Base-by-base conservation (phyloP, 257 asterid genomes). In the Gynochthodes officinalis region DNA sequence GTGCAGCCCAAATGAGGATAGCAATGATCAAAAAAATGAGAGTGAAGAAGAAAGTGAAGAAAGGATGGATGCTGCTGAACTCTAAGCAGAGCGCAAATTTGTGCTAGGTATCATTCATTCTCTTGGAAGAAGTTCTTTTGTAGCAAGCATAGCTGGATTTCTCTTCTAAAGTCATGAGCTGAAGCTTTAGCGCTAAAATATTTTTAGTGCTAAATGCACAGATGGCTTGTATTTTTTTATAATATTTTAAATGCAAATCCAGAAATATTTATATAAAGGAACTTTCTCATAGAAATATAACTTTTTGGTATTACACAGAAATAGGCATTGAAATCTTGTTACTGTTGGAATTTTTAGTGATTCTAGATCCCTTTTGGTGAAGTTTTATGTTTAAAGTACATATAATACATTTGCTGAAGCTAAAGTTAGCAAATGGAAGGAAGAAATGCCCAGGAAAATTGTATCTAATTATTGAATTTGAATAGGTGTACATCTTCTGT, bases 21-120 rank as follows among this genome's bases (percentile, higher is more conserved):
- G 67, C n/a, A 62, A 66, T 69, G 71, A 67, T 44, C 79, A 68
- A 66, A 77, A 46, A 73, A 62, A 58, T 55, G 72, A 48, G 32
- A 66, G 75, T 48, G 87, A 79, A 71, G 95, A 85, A 78, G 90
- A 84, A 32, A 73, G 77, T 74, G 88, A 90, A 69, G 89, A 85
- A 79, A 60, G 73, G 37, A 46, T 69, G 65, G 77, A 46, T 75
- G 92, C 76, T 42, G 89, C 86, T 49, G 81, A 83, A 73, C 71
- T 86, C 82, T 89, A 72, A 86, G 73, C 74, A 27, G 25, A 59
- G 49, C 63, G 40, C 39, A 62, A 72, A 53, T 55, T 18, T 55
- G 46, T 48, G 18, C 44, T 37, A 55, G 74, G 43, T 71, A 42
- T 61, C 48, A 46, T 67, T 75, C 78, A 42, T 63, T 74, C 62